Base-by-base conservation (phyloP, 129 eudicot genomes). In the Pittosporum tobira region DNA sequence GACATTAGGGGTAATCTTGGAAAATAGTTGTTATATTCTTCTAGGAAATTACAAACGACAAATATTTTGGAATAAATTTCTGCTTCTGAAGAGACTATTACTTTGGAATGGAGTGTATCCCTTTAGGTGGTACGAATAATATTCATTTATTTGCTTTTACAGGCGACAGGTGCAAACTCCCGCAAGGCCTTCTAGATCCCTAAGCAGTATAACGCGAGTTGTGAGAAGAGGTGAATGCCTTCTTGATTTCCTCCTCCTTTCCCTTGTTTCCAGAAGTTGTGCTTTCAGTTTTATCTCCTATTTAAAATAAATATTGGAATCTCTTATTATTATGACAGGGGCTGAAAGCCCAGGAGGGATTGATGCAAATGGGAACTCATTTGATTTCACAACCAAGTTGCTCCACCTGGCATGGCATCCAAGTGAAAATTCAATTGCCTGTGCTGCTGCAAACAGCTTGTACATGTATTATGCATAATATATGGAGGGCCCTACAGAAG, bases 401-500 rank as follows among this genome's bases (percentile, higher is more conserved):
- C 99, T 91, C 67, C 99, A 91, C 70, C 70, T 91, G 61, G 99
- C 99, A 25, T 91, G 99, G 99, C 99, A 91, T 67, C 99, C 99
- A 16, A 73, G 85, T 18, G 99, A 91, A 71, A 91, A 91, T 72
- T 81, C 96, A 1, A 83, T 91, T 8, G 99, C 99, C 24, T 91
- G 99, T 91, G 99, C 99, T 71, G 99, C 99, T 71, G 99, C 99
- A 58, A 91, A 87, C 82, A 91, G 99, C 80, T 74, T 91, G 94
- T 91, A 91, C 82, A 91, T 91, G 99, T 91, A 91, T 65, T 91
- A 91, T 54, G 99, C 99, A 50, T 91, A 86, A 69, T 55, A 28
- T 36, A 19, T 51, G 9, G 56, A 10, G n/a, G n/a, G n/a, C 66
- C 22, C 27, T 68, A 62, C 55, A 51, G 57, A 67, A 7, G 54